Evolutionary conservation across 2,329 filamentous ascomycete genomes (phyloP).

Genomic region (Paecilomyces fulvus): DNA sequence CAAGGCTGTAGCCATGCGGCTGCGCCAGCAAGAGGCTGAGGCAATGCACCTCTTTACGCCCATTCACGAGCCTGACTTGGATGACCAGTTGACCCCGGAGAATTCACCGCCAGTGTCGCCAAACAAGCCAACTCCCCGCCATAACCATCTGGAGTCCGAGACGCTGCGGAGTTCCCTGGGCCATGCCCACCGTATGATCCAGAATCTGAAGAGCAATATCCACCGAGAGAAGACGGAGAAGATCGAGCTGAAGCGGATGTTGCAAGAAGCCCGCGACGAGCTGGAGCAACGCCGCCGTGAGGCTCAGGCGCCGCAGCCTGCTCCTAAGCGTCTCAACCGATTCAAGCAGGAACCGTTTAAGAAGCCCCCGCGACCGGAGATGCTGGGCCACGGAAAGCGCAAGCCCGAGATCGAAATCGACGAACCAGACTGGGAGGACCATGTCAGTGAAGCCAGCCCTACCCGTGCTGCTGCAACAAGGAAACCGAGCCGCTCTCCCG

Average conservation of each 20-base stretch:
- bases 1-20: conserved; percentile 68
- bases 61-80: conserved; percentile 56
- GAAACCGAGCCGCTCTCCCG: conserved; percentile 18
- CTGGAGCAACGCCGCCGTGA: conserved; percentile 60
- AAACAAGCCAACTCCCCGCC: conserved; percentile 81
- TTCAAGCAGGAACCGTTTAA: conserved; percentile 52
- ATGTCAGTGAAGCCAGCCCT: conserved; percentile 53
- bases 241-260: conserved; percentile 85
- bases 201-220: conserved; percentile 87
- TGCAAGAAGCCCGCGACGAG: conserved; percentile 91
- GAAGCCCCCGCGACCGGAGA: conserved; percentile 64
- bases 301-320: conserved; percentile 35
- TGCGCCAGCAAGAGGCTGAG: conserved; percentile 58
- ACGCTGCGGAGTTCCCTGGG: conserved; percentile 89
- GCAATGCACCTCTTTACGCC: conserved; percentile 46
- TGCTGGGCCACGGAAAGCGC: conserved; percentile 64
- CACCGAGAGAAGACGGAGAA: conserved; percentile 99
- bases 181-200: conserved; percentile 93
- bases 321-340: conserved; percentile 12
- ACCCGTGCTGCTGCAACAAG: conserved; percentile 36
- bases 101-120: conserved; percentile 86
- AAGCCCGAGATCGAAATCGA: conserved; percentile 72
- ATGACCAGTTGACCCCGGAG: conserved; percentile 69
- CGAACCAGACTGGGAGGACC: conserved; percentile 86
- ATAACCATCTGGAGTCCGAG: conserved; percentile 87